A percentile compares a stretch with the other conserved stretches of the same genome.
These are phyloP conservation scores for Plantago lanceolata DNA, from an alignment of 305 asterid species.

Conservation along the genomic window DNA sequence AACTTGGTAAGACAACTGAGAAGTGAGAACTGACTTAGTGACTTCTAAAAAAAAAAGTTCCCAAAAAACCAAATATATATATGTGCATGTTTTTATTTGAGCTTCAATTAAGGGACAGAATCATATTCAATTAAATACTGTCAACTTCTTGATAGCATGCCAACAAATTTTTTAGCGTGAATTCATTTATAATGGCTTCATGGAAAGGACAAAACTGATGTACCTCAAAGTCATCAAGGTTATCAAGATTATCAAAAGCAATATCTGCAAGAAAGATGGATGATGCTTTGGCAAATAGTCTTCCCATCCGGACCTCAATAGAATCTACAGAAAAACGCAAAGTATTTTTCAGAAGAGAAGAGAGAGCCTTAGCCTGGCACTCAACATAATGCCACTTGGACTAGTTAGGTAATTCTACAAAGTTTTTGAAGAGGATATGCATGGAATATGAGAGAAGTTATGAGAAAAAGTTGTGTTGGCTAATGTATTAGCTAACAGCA, in stretches of 20 bases:
- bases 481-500: neutral
- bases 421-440: too few relatives aligned
- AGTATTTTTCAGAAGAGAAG: slow-evolving; percentile 22
- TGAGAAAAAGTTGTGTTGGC: too few relatives aligned
- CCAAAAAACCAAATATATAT: neutral
- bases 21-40: neutral
- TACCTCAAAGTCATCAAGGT: slow-evolving; percentile 76
- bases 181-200: neutral
- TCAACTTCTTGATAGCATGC: too few relatives aligned
- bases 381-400: too few relatives aligned
- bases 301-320: slow-evolving; percentile 56
- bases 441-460: too few relatives aligned
- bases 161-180: too few relatives aligned
- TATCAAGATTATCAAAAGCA: slow-evolving; percentile 54
- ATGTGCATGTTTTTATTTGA: neutral
- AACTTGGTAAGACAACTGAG: slow-evolving; percentile 13
- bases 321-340: slow-evolving; percentile 48
- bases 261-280: slow-evolving; percentile 65
- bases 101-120: too few relatives aligned
- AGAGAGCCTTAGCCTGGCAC: neutral
- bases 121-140: too few relatives aligned
- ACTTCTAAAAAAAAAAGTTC: neutral
- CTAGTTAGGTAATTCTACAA: too few relatives aligned
- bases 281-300: slow-evolving; percentile 63
- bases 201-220: slow-evolving; percentile 19